Evolutionary conservation across 108 stramenopile genomes (phyloP).

Genomic region (Stephanodiscus triporus): DNA sequence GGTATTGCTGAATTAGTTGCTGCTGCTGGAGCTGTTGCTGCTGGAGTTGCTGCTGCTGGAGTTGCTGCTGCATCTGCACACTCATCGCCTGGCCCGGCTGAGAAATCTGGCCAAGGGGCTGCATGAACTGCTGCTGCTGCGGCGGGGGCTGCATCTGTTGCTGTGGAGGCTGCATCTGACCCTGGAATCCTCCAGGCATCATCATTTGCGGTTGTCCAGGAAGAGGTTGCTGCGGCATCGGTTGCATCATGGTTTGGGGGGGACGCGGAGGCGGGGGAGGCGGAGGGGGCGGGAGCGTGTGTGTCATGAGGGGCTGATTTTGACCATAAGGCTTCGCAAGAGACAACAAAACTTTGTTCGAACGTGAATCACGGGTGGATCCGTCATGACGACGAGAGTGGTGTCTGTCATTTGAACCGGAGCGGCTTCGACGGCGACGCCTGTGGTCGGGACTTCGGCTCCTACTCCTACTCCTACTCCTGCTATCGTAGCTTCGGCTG

Average conservation of each 20-base stretch:
- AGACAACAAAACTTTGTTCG: background rate
- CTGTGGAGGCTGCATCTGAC: constrained; percentile 19
- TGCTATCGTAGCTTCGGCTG: constrained; percentile 21
- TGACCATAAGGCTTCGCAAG: background rate
- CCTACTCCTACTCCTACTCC: no score
- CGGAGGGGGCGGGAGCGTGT: constrained; percentile 16
- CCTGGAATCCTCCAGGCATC: constrained; percentile 30
- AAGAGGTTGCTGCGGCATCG: constrained; percentile 8
- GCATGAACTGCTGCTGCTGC: constrained; percentile 3
- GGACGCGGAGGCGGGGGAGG: constrained; percentile 22
- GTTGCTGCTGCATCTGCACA: constrained; percentile 7
- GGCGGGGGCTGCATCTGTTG: constrained; percentile 19
- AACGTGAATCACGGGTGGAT: constrained; percentile 22
- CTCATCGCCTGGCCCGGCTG: constrained; percentile 3
- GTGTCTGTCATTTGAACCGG: constrained; percentile 13
- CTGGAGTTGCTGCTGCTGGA: constrained; percentile 45
- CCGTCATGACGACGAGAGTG: constrained; percentile 19
- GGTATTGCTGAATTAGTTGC: constrained; percentile 5
- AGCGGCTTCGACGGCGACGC: constrained; percentile 29
- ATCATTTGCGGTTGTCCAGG: constrained; percentile 14
- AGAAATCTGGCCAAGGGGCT: constrained; percentile 10
- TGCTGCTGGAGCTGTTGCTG: constrained; percentile 38
- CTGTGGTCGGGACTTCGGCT: constrained; percentile 27
- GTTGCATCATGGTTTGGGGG: constrained; percentile 19
- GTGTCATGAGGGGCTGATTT: background rate